These are phyloP conservation scores for Albifimbria verrucaria DNA, from an alignment of 2,329 filamentous ascomycete species.

Conservation along the genomic window DNA sequence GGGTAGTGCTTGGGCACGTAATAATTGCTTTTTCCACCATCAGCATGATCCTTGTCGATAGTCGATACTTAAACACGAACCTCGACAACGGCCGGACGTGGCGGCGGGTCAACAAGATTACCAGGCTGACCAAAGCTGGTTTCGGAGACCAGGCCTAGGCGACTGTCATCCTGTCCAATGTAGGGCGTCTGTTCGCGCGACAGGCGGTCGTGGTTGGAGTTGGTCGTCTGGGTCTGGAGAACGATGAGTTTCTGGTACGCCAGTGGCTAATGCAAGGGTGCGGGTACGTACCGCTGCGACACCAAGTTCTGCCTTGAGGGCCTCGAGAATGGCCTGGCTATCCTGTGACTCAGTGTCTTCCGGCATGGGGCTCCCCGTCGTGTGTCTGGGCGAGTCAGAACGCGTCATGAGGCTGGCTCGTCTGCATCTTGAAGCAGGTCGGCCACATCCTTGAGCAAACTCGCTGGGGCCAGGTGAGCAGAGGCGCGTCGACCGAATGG, in stretches of 20 bases:
- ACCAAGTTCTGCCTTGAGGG: conserved; percentile 35
- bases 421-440: neutral
- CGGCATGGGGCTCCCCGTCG: conserved; percentile 21
- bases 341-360: conserved; percentile 39
- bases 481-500: neutral
- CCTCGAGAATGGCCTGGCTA: conserved; percentile 38
- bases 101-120: neutral
- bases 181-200: too few relatives aligned
- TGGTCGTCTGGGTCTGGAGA: neutral
- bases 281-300: conserved; percentile 34
- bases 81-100: neutral
- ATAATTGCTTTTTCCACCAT: neutral
- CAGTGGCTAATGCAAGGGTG: conserved; percentile 1
- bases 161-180: too few relatives aligned
- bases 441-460: neutral
- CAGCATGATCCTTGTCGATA: neutral
- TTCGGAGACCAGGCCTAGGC: conserved; percentile 4
- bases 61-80: neutral
- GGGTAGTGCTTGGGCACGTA: neutral
- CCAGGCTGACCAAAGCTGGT: too few relatives aligned
- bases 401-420: conserved; percentile 22
- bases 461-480: neutral
- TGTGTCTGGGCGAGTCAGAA: conserved; percentile 21
- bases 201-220: conserved; percentile 13
- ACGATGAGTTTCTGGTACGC: neutral